Percentiles rank a stretch among this genome's conserved stretches.
These are phyloP conservation scores for Chlamydomonas sphaeroides DNA, from an alignment of 139 green algal genomes.

Conservation along the genomic window DNA sequence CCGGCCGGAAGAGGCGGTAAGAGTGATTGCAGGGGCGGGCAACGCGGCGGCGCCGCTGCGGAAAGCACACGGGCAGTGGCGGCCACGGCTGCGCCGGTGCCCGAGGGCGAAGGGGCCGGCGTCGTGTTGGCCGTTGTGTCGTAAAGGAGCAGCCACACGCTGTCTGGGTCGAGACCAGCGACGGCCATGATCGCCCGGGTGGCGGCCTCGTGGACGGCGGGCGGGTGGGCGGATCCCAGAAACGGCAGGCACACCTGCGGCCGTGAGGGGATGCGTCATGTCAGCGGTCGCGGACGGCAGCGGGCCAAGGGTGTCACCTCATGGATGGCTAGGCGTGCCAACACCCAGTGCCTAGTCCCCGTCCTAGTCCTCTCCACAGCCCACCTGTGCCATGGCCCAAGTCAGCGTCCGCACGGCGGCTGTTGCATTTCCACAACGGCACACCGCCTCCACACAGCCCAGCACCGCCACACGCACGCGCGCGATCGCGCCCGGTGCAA, in stretches of 20 bases:
- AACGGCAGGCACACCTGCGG: constrained; percentile 47
- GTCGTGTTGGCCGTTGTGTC: constrained; percentile 34
- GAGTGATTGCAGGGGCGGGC: background rate
- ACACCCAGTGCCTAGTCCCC: background rate
- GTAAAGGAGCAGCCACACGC: constrained; percentile 70
- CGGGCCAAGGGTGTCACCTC: background rate
- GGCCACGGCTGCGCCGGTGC: background rate
- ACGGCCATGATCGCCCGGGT: constrained; percentile 57
- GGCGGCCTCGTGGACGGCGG: constrained; percentile 57
- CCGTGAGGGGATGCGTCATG: background rate
- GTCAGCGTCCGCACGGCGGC: constrained; percentile 44
- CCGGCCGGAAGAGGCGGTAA: background rate
- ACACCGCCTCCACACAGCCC: constrained; percentile 52
- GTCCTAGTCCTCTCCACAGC: background rate
- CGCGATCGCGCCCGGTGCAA: constrained; percentile 56
- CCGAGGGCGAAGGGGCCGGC: too few species aligned
- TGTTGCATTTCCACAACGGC: background rate
- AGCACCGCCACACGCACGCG: constrained; percentile 60
- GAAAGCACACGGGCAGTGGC: background rate
- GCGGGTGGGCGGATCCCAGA: constrained; percentile 48
- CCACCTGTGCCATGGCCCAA: constrained; percentile 43
- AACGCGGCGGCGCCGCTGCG: background rate
- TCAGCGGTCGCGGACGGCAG: background rate
- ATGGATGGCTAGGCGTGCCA: background rate
- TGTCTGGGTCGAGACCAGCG: constrained; percentile 68